These are phyloP conservation scores for Acmispon strigosus DNA, from an alignment of 306 rosid genomes.

Conservation along the genomic window DNA sequence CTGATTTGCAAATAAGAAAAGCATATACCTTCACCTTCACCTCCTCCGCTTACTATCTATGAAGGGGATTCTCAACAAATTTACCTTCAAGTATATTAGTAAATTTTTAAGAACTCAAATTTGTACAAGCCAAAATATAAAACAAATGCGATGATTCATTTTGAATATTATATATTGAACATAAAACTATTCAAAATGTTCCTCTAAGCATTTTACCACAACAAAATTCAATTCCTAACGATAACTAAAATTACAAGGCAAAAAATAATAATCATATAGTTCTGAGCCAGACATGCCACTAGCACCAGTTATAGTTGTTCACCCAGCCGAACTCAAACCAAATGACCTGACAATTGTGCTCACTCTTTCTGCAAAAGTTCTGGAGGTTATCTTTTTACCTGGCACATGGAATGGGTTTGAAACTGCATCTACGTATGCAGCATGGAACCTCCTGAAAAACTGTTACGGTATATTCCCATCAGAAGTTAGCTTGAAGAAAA, in stretches of 20 bases:
- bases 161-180: neutral
- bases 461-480: constrained; percentile 15
- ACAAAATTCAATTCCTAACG: neutral
- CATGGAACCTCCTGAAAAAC: constrained; percentile 89
- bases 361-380: constrained; percentile 79
- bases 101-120: constrained; percentile 7
- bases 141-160: neutral
- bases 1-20: too few species aligned
- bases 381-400: constrained; percentile 90
- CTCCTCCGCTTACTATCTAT: too few species aligned
- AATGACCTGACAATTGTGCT: constrained; percentile 91
- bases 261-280: neutral
- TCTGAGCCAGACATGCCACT: constrained; percentile 9
- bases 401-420: constrained; percentile 93
- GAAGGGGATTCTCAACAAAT: neutral
- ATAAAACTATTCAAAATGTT: constrained; percentile 2
- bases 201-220: constrained; percentile 12
- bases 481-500: constrained; percentile 3
- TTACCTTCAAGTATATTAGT: neutral
- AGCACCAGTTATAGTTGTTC: constrained; percentile 18
- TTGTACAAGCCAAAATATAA: neutral
- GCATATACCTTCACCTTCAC: too few species aligned
- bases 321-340: constrained; percentile 61
- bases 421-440: constrained; percentile 88
- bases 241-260: constrained; percentile 10